Evolutionary conservation across 2,329 filamentous ascomycete species (phyloP).

Genomic region (Parasarocladium wereldwijsianum): DNA sequence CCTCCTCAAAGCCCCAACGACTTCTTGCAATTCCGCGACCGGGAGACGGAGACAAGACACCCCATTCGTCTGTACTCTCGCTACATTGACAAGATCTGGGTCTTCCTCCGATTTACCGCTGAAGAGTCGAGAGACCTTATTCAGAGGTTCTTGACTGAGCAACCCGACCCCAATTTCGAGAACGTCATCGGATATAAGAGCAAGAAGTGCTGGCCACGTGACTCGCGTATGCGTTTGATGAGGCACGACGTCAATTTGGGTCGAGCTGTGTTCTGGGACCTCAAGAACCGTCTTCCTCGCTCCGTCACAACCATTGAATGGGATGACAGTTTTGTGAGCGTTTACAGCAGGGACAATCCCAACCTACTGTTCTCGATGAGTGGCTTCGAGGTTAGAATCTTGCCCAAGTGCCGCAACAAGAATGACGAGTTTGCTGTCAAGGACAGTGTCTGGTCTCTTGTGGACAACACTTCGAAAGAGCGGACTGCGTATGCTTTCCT

Average conservation of each 20-base stretch:
- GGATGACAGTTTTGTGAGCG: conserved; percentile 97
- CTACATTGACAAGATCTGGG: conserved; percentile 98
- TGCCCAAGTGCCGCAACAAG: conserved; percentile 88
- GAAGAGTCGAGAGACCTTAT: conserved; percentile 94
- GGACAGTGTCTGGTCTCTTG: conserved; percentile 95
- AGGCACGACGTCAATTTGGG: conserved; percentile 96
- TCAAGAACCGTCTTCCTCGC: conserved; percentile 90
- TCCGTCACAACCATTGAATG: conserved; percentile 96
- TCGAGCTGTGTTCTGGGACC: conserved; percentile 94
- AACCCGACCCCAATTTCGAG: conserved; percentile 97
- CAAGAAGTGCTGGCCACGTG: conserved; percentile 98
- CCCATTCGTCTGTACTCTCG: conserved; percentile 95
- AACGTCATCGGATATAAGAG: conserved; percentile 98
- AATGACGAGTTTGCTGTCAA: conserved; percentile 96
- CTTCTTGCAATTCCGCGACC: conserved; percentile 91
- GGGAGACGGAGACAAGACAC: conserved; percentile 81
- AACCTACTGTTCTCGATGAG: conserved; percentile 97
- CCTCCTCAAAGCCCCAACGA: conserved; percentile 91
- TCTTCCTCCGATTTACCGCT: conserved; percentile 84
- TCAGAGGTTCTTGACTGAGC: conserved; percentile 92
- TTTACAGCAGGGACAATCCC: conserved; percentile 95
- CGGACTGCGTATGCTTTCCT: conserved; percentile 94
- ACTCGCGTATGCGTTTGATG: conserved; percentile 97
- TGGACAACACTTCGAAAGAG: conserved; percentile 93
- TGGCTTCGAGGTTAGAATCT: conserved; percentile 90